Evolutionary conservation across 257 asterid species (phyloP).

Genomic region (Linderniella brevidens): DNA sequence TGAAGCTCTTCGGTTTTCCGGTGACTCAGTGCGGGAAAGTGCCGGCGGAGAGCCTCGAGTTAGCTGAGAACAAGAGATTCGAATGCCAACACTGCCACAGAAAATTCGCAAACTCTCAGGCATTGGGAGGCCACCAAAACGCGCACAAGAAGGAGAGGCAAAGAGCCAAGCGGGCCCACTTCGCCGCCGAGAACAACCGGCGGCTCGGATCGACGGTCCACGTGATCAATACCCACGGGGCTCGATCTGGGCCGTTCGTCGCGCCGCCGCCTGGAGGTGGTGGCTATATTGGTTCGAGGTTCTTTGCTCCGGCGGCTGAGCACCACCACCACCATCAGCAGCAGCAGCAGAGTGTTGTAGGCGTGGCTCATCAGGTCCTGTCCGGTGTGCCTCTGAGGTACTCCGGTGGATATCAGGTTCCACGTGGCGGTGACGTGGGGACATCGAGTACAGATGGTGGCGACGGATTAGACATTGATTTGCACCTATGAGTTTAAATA

Average conservation of each 20-base stretch:
- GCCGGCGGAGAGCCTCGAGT: background rate
- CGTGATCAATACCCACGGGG: background rate
- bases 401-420: too few relatives aligned
- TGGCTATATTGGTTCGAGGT: background rate
- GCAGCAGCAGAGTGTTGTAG: too few relatives aligned
- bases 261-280: too few relatives aligned
- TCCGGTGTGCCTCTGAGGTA: too few relatives aligned
- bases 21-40: background rate
- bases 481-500: too few relatives aligned
- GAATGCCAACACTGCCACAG: slow-evolving; percentile 1
- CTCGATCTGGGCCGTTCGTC: background rate
- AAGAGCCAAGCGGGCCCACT: background rate
- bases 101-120: slow-evolving; percentile 1
- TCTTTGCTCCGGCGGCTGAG: background rate
- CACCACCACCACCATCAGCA: too few relatives aligned
- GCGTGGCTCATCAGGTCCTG: too few relatives aligned
- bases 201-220: background rate
- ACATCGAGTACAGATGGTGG: too few relatives aligned
- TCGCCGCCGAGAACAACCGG: background rate
- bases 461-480: too few relatives aligned
- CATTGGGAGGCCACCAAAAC: background rate
- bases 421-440: too few relatives aligned
- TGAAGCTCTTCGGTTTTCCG: slow-evolving; percentile 1
- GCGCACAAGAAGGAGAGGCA: background rate
- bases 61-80: background rate